Percentiles rank a stretch among this genome's conserved stretches.
Evolutionary conservation across 179 eudicot species (phyloP).

Genomic region (Heliamphora pulchella): DNA sequence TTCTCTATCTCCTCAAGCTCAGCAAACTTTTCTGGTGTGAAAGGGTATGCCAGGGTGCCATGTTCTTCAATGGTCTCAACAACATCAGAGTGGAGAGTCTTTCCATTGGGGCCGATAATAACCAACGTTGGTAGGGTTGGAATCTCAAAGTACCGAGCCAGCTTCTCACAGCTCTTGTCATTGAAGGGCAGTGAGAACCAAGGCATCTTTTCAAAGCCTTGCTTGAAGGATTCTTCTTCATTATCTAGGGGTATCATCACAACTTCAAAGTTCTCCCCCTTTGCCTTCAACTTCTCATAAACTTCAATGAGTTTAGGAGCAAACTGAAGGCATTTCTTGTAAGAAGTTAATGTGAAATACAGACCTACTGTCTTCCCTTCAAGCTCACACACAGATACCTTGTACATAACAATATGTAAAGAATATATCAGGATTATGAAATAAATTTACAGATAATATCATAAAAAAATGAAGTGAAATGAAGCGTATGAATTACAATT

Average conservation of each 20-base stretch:
- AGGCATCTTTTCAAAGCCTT: constrained; percentile 26
- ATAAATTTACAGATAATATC: no score
- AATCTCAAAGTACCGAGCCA: constrained; percentile 40
- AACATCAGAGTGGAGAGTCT: constrained; percentile 35
- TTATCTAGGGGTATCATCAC: constrained; percentile 72
- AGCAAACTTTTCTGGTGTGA: constrained; percentile 33
- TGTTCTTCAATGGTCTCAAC: constrained; percentile 30
- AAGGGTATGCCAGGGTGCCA: constrained; percentile 44
- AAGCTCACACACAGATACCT: constrained; percentile 45
- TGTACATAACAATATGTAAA: neutral
- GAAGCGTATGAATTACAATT: neutral
- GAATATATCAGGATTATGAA: neutral
- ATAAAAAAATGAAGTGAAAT: neutral
- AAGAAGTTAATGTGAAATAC: constrained; percentile 43
- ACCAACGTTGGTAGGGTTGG: constrained; percentile 33
- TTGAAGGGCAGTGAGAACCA: constrained; percentile 39
- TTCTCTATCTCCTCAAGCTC: constrained; percentile 38
- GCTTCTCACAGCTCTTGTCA: constrained; percentile 30
- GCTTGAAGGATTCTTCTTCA: constrained; percentile 37
- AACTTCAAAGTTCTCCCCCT: constrained; percentile 53
- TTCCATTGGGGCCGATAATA: constrained; percentile 43
- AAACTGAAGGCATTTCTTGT: constrained; percentile 33
- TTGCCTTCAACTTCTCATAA: constrained; percentile 43
- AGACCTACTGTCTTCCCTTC: constrained; percentile 67
- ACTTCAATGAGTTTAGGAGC: constrained; percentile 41